Evolutionary conservation across 345 rosid species (phyloP).

Genomic region (Brassica incana): DNA sequence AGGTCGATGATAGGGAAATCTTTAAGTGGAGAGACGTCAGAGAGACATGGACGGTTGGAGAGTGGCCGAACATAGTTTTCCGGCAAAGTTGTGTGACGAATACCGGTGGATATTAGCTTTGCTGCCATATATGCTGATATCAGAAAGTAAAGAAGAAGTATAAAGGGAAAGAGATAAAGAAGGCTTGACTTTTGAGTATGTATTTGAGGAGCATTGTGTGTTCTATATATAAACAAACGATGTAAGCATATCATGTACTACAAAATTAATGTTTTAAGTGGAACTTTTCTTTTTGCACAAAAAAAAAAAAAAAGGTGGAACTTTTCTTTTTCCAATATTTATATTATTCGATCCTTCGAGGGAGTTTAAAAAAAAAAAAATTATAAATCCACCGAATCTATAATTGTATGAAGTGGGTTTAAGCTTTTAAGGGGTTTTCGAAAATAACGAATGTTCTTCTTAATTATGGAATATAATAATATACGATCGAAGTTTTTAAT

Average conservation of each 20-base stretch:
- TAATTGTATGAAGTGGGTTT: background rate
- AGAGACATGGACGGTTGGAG: constrained; percentile 65
- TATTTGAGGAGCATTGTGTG: background rate
- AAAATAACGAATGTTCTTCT: background rate
- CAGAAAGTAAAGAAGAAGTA: constrained; percentile 4
- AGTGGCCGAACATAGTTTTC: constrained; percentile 66
- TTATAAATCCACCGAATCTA: background rate
- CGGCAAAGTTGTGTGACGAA: constrained; percentile 52
- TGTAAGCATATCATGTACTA: background rate
- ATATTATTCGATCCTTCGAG: background rate
- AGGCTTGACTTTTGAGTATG: constrained; percentile 17
- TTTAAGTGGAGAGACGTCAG: constrained; percentile 53
- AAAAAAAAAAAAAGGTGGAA: background rate
- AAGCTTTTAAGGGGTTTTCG: background rate
- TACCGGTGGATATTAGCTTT: constrained; percentile 63
- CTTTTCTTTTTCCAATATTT: background rate
- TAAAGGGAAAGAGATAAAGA: constrained; percentile 18
- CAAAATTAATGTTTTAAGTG: background rate
- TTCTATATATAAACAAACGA: background rate
- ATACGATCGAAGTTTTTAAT: background rate
- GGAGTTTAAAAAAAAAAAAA: too few relatives aligned
- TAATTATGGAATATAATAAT: background rate
- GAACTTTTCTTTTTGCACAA: too few relatives aligned
- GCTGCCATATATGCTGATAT: constrained; percentile 48
- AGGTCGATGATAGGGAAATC: constrained; percentile 72